These are phyloP conservation scores for Lycium ferocissimum DNA, from an alignment of 257 asterid species.

Conservation along the genomic window DNA sequence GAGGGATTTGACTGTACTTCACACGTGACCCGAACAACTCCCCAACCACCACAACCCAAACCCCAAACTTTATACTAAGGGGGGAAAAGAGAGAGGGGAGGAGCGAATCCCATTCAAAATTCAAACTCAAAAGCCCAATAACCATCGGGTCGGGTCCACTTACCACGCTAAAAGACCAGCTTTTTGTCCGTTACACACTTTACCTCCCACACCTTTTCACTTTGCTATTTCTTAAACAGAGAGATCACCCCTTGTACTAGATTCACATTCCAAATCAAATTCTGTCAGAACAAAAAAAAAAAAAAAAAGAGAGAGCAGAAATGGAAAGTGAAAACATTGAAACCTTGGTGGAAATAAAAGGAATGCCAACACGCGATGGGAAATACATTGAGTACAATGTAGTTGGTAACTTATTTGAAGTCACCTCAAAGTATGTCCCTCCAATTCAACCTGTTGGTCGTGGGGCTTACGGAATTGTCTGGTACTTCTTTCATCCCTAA, in stretches of 20 bases:
- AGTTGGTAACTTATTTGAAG: conserved; percentile 72
- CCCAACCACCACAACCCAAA: too few relatives aligned
- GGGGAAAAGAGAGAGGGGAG: not conserved
- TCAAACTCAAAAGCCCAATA: conserved; percentile 25
- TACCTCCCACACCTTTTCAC: not conserved
- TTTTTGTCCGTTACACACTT: conserved; percentile 13
- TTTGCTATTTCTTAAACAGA: conserved; percentile 21
- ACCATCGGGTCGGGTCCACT: not conserved
- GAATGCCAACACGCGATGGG: conserved; percentile 68
- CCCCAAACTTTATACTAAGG: not conserved
- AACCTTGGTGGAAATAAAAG: conserved; percentile 46
- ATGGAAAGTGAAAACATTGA: conserved; percentile 37
- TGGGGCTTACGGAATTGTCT: conserved; percentile 91
- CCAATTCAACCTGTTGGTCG: conserved; percentile 82
- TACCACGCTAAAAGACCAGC: not conserved
- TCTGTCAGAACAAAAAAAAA: not conserved
- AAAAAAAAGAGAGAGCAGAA: not conserved
- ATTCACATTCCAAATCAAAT: conserved; percentile 14
- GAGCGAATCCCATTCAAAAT: conserved; percentile 26
- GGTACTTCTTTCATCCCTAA: conserved; percentile 43
- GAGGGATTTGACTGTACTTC: too few relatives aligned
- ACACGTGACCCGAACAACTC: too few relatives aligned
- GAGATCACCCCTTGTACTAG: not conserved
- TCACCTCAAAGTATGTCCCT: conserved; percentile 72
- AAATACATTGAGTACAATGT: conserved; percentile 71